phyloP scores from a whole-genome alignment of 352 stramenopile genomes.

The Phytopythium vexans region DNA sequence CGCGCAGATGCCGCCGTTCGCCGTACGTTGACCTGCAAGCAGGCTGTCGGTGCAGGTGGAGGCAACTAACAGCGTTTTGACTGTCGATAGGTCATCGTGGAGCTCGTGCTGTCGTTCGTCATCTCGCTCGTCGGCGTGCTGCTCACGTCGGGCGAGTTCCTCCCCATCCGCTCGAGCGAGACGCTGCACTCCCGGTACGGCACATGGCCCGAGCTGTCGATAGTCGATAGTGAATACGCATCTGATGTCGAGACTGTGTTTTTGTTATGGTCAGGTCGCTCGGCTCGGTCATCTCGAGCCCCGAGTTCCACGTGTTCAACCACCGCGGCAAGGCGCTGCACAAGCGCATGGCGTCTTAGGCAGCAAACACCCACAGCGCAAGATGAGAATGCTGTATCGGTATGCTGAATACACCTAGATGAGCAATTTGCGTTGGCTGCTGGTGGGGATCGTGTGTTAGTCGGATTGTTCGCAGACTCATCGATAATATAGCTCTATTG shows the following conservation, averaged over 20 bases:
- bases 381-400: not conserved
- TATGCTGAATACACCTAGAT: not conserved
- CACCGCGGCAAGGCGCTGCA: constrained; percentile 73
- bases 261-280: constrained; percentile 39
- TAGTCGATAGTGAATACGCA: too few relatives aligned
- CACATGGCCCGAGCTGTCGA: not conserved
- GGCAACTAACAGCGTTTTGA: not conserved
- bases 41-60: not conserved
- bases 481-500: too few relatives aligned
- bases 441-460: not conserved
- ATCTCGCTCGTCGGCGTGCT: constrained; percentile 67
- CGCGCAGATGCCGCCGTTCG: constrained; percentile 57
- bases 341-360: constrained; percentile 53
- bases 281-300: constrained; percentile 53
- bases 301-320: constrained; percentile 83
- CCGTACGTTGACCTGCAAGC: constrained; percentile 22
- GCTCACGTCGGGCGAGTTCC: constrained; percentile 61
- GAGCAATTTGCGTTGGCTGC: too few relatives aligned
- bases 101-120: constrained; percentile 66
- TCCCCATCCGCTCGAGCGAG: constrained; percentile 72
- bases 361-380: not conserved
- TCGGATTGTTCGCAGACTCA: not conserved
- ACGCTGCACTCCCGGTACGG: constrained; percentile 58
- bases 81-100: constrained; percentile 50
- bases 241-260: not conserved